A percentile compares a stretch with the other conserved stretches of the same genome.
phyloP scores from a whole-genome alignment of 148 eudicot genomes.

The Rhododendron kiyosumense region DNA sequence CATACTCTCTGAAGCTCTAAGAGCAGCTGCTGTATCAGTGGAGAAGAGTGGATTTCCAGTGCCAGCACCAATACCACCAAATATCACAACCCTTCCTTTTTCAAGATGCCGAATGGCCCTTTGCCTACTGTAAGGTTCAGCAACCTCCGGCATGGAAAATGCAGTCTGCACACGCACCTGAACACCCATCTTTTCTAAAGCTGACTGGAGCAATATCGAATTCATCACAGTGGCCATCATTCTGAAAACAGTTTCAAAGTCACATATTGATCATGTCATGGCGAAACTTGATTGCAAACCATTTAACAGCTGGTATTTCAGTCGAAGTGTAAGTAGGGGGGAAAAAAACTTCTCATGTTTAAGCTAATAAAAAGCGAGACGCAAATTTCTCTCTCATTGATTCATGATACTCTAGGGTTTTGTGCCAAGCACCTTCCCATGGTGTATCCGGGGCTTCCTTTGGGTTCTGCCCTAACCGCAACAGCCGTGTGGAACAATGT shows the following conservation, averaged over 20 bases:
- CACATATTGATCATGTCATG: slow-evolving; percentile 4
- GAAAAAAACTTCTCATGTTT: neutral
- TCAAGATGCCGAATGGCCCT: slow-evolving; percentile 83
- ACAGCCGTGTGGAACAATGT: neutral
- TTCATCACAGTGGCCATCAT: slow-evolving; percentile 99
- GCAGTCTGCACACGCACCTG: slow-evolving; percentile 88
- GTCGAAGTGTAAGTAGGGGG: neutral
- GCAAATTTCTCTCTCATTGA: neutral
- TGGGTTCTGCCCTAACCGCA: neutral
- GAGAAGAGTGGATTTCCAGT: slow-evolving; percentile 88
- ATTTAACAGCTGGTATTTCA: neutral
- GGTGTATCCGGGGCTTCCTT: neutral
- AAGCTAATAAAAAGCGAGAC: neutral
- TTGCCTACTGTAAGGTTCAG: slow-evolving; percentile 85
- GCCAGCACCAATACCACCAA: slow-evolving; percentile 96
- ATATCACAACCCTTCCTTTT: slow-evolving; percentile 91
- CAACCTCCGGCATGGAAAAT: slow-evolving; percentile 74
- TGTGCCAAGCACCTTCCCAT: neutral
- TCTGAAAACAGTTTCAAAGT: slow-evolving; percentile 36
- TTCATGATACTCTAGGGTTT: neutral
- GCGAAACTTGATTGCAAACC: neutral
- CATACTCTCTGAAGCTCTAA: slow-evolving; percentile 94
- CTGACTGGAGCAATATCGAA: slow-evolving; percentile 82
- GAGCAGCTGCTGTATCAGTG: slow-evolving; percentile 96
- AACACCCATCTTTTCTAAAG: slow-evolving; percentile 77